Base-by-base conservation (phyloP, 2,329 filamentous ascomycete species). In the Triangularia verruculosa region DNA sequence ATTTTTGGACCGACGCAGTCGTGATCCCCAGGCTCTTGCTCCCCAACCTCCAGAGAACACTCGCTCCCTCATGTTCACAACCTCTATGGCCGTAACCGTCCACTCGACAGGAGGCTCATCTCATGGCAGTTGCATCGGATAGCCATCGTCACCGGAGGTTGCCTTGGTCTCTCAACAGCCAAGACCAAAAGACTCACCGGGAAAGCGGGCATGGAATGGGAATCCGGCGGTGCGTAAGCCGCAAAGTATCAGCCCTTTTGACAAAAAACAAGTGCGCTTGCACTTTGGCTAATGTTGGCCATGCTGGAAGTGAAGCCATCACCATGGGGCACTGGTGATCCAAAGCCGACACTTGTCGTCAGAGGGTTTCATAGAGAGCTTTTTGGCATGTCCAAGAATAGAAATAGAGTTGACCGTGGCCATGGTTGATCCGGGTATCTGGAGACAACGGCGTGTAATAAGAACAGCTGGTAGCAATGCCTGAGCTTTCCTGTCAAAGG, bases 1-100 rank as follows among this genome's bases (percentile, higher is more conserved):
- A 72, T 72, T 72, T 72, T 71, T 70, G 70, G 70, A 62, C 55
- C 53, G 58, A 39, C 61, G 9, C 20, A 2, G 52, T 68, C 51
- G 61, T 64, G 64, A 28, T 67, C 62, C 62, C 17, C 61, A 56
- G 24, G 39, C 32, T 67, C 43, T 47, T 34, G 28, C 61, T 22
- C 61, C 59, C 61, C 32, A 61, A 59, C 20, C 34, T 39, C 54
- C 64, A 53, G 56, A 54, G 24, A 53, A 15, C 22, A 27, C 25
- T 54, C 22, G 25, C 20, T 54, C 22, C 27, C 24, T 27, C 17
- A 5, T 15, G 39, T 9, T 9, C n/a, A 20, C n/a, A 47, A 7
- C n/a, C 39, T 22, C 39, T 20, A 47, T 47, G n/a, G 39, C n/a
- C n/a, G 39, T 20, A 8, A 9, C 7, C n/a, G 53, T 52, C 51